Base-by-base conservation (phyloP, 331 rosid genomes). In the Cydonia oblonga region DNA sequence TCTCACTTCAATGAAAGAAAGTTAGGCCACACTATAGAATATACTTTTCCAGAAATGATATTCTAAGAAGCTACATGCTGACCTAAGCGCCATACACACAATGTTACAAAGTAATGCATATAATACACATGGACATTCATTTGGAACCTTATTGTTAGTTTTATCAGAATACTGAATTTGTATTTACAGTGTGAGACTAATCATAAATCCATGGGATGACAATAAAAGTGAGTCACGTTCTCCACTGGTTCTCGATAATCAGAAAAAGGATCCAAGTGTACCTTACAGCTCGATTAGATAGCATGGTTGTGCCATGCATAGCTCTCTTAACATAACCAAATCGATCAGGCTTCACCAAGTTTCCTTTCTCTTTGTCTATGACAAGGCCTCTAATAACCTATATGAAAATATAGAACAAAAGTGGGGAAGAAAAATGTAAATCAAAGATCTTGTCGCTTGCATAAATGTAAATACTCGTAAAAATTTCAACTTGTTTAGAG, bases 331-430 rank as follows among this genome's bases (percentile, higher is more conserved):
- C 44, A 76, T 93, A 91, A 80, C 98, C 97, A 83, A 93, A 93
- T 62, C 98, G 92, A 79, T 93, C 98, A 73, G 98, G 87, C 86
- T 91, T 93, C 58, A 93, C 98, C 84, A 93, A 83, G 83, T 93
- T 93, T 59, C 98, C 98, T 70, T 78, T 91, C 82, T 89, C 96
- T 84, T 91, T 93, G 86, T 93, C 98, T 78, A 93, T 91, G 73
- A 93, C 98, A 62, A 93, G 98, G 78, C 98, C 98, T 81, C 98
- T 90, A 74, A 93, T 93, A 61, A 93, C 98, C 98, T 93, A 79
- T 23, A 30, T 72, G 75, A 77, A 77, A 81, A n/a, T 56, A 53
- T 24, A 68, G 73, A 75, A 71, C 67, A 76, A 71, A 69, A 68
- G 30, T 75, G 16, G 59, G 64, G 75, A 73, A 60, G 23, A 70